Conservation (phyloP, 257 asterid genomes). For the Leonotis leonurus region DNA sequence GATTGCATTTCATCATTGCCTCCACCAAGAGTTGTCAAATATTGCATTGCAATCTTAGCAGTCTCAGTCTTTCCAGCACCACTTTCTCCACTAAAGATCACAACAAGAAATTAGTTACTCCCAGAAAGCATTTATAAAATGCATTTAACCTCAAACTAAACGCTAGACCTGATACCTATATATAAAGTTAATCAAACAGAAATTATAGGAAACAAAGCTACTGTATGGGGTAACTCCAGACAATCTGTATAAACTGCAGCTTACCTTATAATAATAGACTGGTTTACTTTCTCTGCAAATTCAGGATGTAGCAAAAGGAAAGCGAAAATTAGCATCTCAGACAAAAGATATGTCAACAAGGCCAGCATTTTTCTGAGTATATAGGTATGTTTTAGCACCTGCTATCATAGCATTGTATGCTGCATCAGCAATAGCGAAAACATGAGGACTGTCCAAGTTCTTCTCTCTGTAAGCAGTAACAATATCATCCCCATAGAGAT, state of each 20-base stretch:
- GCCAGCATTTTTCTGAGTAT: constrained; percentile 8
- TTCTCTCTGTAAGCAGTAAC: constrained; percentile 63
- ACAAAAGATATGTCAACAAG: constrained; percentile 10
- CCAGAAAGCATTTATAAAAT: background rate
- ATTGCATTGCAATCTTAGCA: constrained; percentile 83
- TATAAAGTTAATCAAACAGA: background rate
- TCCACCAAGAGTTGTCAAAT: constrained; percentile 77
- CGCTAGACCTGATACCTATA: background rate
- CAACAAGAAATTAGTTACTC: constrained; percentile 6
- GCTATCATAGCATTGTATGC: constrained; percentile 80
- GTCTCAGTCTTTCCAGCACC: constrained; percentile 99
- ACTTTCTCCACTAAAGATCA: constrained; percentile 75
- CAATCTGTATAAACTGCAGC: constrained; percentile 18
- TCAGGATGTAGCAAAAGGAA: constrained; percentile 14
- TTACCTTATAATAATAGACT: constrained; percentile 89
- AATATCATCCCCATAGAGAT: constrained; percentile 61
- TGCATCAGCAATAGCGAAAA: constrained; percentile 67
- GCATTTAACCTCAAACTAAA: background rate
- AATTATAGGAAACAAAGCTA: background rate
- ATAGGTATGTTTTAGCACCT: constrained; percentile 38
- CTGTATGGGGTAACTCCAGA: background rate
- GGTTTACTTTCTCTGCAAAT: constrained; percentile 66
- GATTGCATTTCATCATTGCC: constrained; percentile 59
- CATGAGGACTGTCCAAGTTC: constrained; percentile 81
- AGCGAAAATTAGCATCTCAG: constrained; percentile 8